Conservation (phyloP, 768 basidiomycete genomes). For the Collybia mongolica region DNA sequence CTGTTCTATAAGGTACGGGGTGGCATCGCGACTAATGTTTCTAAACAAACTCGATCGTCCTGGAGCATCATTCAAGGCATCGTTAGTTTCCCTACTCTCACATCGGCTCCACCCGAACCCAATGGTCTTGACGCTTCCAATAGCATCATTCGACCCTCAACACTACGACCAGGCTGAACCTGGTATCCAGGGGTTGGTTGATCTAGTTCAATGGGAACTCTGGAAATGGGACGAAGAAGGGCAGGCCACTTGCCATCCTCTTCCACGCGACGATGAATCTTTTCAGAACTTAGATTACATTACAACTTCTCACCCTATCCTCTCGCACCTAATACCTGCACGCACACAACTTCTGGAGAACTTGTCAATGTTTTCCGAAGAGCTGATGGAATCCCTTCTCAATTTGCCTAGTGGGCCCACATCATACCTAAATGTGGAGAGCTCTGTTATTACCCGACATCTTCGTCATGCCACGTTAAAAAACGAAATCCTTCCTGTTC, state of each 20-base stretch:
- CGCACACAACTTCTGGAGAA: slow-evolving; percentile 73
- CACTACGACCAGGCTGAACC: slow-evolving; percentile 76
- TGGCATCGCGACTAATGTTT: slow-evolving; percentile 75
- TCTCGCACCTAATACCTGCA: slow-evolving; percentile 64
- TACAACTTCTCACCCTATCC: slow-evolving; percentile 61
- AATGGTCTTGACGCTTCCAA: slow-evolving; percentile 64
- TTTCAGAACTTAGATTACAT: slow-evolving; percentile 44
- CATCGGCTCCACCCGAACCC: slow-evolving; percentile 78
- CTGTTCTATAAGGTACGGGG: slow-evolving; percentile 60
- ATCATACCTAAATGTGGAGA: slow-evolving; percentile 62
- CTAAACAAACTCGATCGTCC: slow-evolving; percentile 88
- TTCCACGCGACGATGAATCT: slow-evolving; percentile 51
- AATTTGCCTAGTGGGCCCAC: slow-evolving; percentile 52
- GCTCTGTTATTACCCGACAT: slow-evolving; percentile 52
- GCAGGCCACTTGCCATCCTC: slow-evolving; percentile 35
- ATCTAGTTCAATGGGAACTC: slow-evolving; percentile 80
- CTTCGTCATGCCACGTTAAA: slow-evolving; percentile 67
- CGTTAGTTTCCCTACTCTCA: slow-evolving; percentile 69
- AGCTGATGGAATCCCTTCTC: slow-evolving; percentile 74
- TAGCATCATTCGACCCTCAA: slow-evolving; percentile 70
- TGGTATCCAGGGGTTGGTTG: slow-evolving; percentile 81
- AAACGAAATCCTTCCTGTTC: slow-evolving; percentile 70
- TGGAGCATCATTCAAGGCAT: slow-evolving; percentile 76
- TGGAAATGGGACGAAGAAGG: slow-evolving; percentile 71
- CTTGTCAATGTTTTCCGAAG: slow-evolving; percentile 77